These are phyloP conservation scores for Leccinum variicolor DNA, from an alignment of 768 basidiomycete genomes.

Conservation along the genomic window DNA sequence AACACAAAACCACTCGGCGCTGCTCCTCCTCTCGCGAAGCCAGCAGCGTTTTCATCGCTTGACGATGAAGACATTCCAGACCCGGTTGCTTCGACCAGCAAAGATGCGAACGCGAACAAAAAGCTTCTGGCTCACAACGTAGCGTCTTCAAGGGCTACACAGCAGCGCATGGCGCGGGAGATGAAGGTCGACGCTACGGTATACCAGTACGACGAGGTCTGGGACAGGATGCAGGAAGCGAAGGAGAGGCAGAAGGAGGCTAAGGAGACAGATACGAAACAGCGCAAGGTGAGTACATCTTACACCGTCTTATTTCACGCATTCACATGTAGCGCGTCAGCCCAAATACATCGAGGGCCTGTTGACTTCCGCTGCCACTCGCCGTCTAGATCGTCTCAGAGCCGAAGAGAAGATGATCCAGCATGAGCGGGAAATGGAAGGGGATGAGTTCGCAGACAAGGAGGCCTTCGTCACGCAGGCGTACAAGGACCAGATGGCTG, in stretches of 20 bases:
- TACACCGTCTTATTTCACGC: not conserved
- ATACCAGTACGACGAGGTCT: conserved; percentile 95
- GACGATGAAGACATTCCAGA: conserved; percentile 62
- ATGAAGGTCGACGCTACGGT: conserved; percentile 76
- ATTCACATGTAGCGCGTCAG: conserved; percentile 37
- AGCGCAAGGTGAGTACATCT: conserved; percentile 62
- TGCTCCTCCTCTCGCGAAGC: conserved; percentile 51
- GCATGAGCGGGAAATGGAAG: conserved; percentile 87
- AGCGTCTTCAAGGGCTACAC: conserved; percentile 58
- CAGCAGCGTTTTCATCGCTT: conserved; percentile 59
- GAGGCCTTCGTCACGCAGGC: conserved; percentile 97
- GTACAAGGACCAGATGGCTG: conserved; percentile 95
- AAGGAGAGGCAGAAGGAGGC: conserved; percentile 69
- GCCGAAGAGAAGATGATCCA: conserved; percentile 99
- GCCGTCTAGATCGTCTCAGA: conserved; percentile 82
- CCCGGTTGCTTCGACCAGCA: conserved; percentile 41
- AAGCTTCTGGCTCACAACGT: conserved; percentile 56
- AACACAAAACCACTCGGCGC: conserved; percentile 54
- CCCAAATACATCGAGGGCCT: conserved; percentile 92
- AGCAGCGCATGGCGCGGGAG: conserved; percentile 76
- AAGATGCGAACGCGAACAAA: conserved; percentile 47
- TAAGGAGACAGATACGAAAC: conserved; percentile 73
- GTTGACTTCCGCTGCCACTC: conserved; percentile 77
- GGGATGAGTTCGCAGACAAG: conserved; percentile 91
- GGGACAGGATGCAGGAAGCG: conserved; percentile 91